A percentile compares a stretch with the other conserved stretches of the same genome.
Conservation (phyloP, 1,284 basidiomycete species). For the Xerocomus cyaneibrunnescens region DNA sequence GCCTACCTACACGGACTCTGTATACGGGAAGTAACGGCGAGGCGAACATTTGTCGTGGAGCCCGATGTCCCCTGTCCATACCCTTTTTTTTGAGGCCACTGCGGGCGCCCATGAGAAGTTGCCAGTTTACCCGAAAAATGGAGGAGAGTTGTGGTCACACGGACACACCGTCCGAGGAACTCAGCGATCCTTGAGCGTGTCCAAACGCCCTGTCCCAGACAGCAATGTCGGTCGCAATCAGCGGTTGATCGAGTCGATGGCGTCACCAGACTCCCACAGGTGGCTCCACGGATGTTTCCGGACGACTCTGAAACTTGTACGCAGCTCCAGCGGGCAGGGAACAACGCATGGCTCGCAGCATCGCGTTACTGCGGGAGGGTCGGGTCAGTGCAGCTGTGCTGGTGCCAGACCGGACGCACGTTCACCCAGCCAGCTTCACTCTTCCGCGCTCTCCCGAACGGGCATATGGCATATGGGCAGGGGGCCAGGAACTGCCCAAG, state of each 20-base stretch:
- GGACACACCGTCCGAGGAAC: neutral
- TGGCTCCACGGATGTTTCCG: neutral
- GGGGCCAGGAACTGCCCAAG: neutral
- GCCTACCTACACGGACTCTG: neutral
- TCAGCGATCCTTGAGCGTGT: constrained; percentile 3
- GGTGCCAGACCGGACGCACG: constrained; percentile 12
- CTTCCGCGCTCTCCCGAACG: constrained; percentile 2
- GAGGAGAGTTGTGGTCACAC: no score
- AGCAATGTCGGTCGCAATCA: neutral
- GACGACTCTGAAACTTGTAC: neutral
- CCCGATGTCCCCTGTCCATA: neutral
- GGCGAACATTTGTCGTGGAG: constrained; percentile 1
- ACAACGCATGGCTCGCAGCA: neutral
- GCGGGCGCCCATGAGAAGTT: no score
- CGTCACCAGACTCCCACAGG: neutral
- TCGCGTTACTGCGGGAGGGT: constrained; percentile 11
- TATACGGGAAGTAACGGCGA: neutral
- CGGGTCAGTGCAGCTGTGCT: constrained; percentile 17
- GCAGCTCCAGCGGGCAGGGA: neutral
- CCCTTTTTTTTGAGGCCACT: no score
- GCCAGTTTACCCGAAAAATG: no score
- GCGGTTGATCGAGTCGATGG: neutral
- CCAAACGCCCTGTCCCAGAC: no score
- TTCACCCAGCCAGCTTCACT: constrained; percentile 6
- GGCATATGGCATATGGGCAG: constrained; percentile 2